Percentiles rank a stretch among this genome's conserved stretches.
Evolutionary conservation across 176 grass and related monocot genomes (phyloP).

Genomic region (Puya raimondii): DNA sequence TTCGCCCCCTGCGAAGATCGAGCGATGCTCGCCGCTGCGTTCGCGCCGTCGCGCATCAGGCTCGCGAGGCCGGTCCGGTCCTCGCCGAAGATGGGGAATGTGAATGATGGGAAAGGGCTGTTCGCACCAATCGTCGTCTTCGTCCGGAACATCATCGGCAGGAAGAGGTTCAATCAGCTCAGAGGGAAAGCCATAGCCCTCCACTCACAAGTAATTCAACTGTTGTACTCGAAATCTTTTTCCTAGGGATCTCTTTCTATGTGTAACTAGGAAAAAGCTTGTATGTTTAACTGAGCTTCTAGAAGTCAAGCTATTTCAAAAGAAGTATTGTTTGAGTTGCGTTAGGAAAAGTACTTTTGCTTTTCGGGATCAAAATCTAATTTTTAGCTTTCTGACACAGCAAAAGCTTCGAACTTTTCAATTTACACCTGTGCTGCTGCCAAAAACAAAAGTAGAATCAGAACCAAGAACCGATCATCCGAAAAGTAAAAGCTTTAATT

Average conservation of each 20-base stretch:
- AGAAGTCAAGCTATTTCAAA: too few relatives aligned
- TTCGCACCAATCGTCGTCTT: conserved; percentile 72
- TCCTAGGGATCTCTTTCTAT: neutral
- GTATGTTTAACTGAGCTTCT: too few relatives aligned
- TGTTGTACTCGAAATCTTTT: neutral
- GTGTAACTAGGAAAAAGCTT: neutral
- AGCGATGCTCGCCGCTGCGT: neutral
- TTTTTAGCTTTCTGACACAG: too few relatives aligned
- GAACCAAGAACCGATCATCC: too few relatives aligned
- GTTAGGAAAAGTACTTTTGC: too few relatives aligned
- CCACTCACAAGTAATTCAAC: conserved; percentile 66
- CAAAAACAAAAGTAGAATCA: too few relatives aligned
- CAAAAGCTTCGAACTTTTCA: too few relatives aligned
- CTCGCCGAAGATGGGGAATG: conserved; percentile 72
- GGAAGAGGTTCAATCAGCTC: conserved; percentile 88
- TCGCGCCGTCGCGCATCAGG: conserved; percentile 23
- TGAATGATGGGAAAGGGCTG: conserved; percentile 88
- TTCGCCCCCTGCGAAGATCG: conserved; percentile 29
- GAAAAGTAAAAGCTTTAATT: too few relatives aligned
- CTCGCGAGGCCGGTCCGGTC: conserved; percentile 27
- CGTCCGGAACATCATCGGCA: conserved; percentile 65
- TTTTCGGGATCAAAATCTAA: too few relatives aligned
- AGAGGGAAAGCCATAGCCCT: conserved; percentile 93
- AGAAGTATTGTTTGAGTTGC: too few relatives aligned
- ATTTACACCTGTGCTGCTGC: too few relatives aligned